Evolutionary conservation across 2,329 filamentous ascomycete species (phyloP), one percentile per base, ranked within the genome.

Genomic region (Verticillium zaregamsianum): DNA sequence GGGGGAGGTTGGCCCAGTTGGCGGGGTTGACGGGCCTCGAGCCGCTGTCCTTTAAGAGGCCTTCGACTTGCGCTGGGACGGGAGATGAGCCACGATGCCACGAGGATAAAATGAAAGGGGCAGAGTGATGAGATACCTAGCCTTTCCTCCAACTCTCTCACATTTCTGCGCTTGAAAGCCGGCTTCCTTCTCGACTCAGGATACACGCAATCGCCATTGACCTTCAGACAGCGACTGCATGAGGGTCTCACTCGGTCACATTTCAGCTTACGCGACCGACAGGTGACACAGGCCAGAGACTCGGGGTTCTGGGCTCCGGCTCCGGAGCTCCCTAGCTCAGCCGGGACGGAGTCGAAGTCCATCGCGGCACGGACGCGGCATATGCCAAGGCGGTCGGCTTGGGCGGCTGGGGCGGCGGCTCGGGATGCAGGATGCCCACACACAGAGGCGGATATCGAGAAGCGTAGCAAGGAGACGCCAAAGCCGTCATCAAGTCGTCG

Each of bases 121-220:
- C 72, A 25, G 8, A n/a, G n/a, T n/a, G 45, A 49, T 49, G 45
- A 59, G 80, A 66, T 86, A 95, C 91, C 90, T 72, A 97, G 79
- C 70, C 94, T 86, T 66, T 92, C 92, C 75, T 97, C 94, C 62
- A 97, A 80, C 72, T 95, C 90, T 78, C 91, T 95, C 64, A 97
- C 93, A 74, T 97, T 97, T 67, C 91, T 88, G 70, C 93, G 83
- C 79, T 96, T 97, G 23, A 91, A 90, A 5, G 92, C 90, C 61
- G 92, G 91, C 79, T 96, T 97, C 77, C 92, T 89, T 70, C 93
- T 84, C 61, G 93, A 90, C 76, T 96, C 92, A 64, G 96, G 93
- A 74, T 96, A 97, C 61, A 90, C 84, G 76, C 94, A 97, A 59
- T 91, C 88, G 72, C 89, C 87, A 59, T 87, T 84, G 56, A 93